phyloP scores from a whole-genome alignment of 2,329 filamentous ascomycete species.

The Penicillium sp. region DNA sequence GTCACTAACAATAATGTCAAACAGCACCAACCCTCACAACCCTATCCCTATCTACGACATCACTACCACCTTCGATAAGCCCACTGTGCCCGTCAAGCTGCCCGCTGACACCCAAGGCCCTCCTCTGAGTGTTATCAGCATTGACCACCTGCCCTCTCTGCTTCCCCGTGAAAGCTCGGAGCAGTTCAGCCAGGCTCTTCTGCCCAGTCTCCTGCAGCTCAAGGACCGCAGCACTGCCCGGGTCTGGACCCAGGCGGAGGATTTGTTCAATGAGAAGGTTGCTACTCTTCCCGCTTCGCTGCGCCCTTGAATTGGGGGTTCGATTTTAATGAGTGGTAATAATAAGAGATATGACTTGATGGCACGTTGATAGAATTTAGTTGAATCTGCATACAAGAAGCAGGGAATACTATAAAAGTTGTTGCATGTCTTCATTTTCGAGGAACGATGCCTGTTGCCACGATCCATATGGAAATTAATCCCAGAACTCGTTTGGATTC shows the following conservation, averaged over 20 bases:
- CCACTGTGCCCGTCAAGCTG: constrained; percentile 73
- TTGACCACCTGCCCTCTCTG: constrained; percentile 82
- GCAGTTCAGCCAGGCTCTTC: constrained; percentile 75
- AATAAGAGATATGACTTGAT: constrained; percentile 22
- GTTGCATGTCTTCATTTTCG: constrained; percentile 12
- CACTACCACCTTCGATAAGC: constrained; percentile 84
- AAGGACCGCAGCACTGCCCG: constrained; percentile 70
- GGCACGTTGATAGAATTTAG: constrained; percentile 24
- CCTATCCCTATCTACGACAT: constrained; percentile 74
- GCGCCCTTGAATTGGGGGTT: constrained; percentile 18
- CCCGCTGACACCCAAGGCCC: constrained; percentile 57
- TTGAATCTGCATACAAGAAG: constrained; percentile 7
- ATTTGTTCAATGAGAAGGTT: constrained; percentile 83
- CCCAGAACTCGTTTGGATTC: neutral
- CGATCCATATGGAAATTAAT: neutral
- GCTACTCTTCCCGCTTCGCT: constrained; percentile 61
- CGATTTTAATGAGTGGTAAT: neutral
- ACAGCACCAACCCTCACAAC: constrained; percentile 53
- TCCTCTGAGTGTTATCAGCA: constrained; percentile 78
- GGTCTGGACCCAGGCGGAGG: constrained; percentile 86
- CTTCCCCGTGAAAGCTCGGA: constrained; percentile 86
- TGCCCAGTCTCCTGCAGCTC: constrained; percentile 76
- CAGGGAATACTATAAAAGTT: constrained; percentile 22
- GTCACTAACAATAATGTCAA: neutral
- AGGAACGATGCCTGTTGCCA: constrained; percentile 3